A percentile compares a stretch with the other conserved stretches of the same genome.
Conservation (phyloP, 2,329 filamentous ascomycete species). For the Hymenoscyphus salicellus region DNA sequence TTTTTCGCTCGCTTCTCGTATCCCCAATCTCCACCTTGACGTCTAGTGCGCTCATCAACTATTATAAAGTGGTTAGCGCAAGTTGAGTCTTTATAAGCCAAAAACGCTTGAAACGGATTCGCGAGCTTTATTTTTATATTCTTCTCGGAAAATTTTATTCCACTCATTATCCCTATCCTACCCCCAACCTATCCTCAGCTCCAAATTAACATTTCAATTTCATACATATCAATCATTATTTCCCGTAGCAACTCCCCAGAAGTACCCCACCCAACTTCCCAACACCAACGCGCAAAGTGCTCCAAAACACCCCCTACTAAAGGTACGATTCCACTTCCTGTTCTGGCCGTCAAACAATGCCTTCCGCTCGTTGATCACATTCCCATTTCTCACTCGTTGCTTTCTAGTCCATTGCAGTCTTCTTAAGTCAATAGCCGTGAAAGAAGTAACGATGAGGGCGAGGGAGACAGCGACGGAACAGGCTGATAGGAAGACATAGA, state of each 20-base stretch:
- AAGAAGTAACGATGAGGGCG: constrained; percentile 41
- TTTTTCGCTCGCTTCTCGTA: too few species aligned
- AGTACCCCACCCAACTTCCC: constrained; percentile 55
- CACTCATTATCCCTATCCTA: too few species aligned
- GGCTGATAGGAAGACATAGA: constrained; percentile 54
- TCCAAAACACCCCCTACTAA: constrained; percentile 37
- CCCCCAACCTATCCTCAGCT: too few species aligned
- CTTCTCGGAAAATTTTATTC: too few species aligned
- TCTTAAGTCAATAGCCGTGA: constrained; percentile 42
- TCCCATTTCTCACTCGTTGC: constrained; percentile 46
- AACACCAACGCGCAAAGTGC: constrained; percentile 47
- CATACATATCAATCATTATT: constrained; percentile 38
- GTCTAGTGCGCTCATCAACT: too few species aligned
- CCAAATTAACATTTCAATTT: too few species aligned
- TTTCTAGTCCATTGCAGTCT: constrained; percentile 58
- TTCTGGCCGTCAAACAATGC: constrained; percentile 41
- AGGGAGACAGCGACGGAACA: constrained; percentile 47
- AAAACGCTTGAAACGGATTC: too few species aligned
- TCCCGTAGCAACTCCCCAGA: constrained; percentile 58
- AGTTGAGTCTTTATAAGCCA: too few species aligned
- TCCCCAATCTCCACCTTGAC: too few species aligned
- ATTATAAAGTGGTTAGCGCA: too few species aligned
- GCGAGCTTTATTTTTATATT: too few species aligned
- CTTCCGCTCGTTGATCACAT: constrained; percentile 44
- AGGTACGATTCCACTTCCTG: constrained; percentile 39